Conservation (phyloP, 2,329 filamentous ascomycete species). For the Calycina marina region DNA sequence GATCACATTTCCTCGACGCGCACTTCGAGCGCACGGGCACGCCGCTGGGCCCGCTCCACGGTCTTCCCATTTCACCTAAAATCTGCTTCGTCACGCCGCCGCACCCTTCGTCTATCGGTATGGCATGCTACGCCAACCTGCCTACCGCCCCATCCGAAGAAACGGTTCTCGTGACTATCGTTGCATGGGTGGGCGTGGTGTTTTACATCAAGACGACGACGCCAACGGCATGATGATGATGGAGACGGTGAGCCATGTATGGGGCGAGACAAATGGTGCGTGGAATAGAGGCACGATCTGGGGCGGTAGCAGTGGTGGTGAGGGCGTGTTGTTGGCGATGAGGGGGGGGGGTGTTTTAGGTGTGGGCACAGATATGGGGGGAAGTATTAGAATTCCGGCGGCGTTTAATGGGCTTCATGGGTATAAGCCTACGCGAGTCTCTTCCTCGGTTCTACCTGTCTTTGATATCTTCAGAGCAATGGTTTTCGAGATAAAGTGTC, state of each 20-base stretch:
- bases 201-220: conserved; percentile 28
- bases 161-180: conserved; percentile 24
- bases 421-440: conserved; percentile 23
- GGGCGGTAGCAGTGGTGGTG: conserved; percentile 19
- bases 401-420: conserved; percentile 26
- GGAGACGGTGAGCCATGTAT: conserved; percentile 28
- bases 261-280: conserved; percentile 24
- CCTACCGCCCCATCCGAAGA: conserved; percentile 15
- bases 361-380: conserved; percentile 22
- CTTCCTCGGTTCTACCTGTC: too few relatives aligned
- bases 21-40: conserved; percentile 28
- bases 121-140: conserved; percentile 24
- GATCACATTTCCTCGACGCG: conserved; percentile 36
- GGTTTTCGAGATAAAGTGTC: too few relatives aligned
- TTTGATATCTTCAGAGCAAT: too few relatives aligned
- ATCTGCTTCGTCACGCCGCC: conserved; percentile 25
- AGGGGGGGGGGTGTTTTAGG: conserved; percentile 17
- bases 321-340: conserved; percentile 19
- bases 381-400: conserved; percentile 25
- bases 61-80: conserved; percentile 28
- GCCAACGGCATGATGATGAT: conserved; percentile 28
- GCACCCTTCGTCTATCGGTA: conserved; percentile 24
- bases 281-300: conserved; percentile 17
- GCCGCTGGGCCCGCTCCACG: conserved; percentile 26
- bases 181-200: conserved; percentile 27